A percentile compares a stretch with the other conserved stretches of the same genome.
Evolutionary conservation across 2,329 filamentous ascomycete species (phyloP).

Genomic region (Fusarium stilboides): DNA sequence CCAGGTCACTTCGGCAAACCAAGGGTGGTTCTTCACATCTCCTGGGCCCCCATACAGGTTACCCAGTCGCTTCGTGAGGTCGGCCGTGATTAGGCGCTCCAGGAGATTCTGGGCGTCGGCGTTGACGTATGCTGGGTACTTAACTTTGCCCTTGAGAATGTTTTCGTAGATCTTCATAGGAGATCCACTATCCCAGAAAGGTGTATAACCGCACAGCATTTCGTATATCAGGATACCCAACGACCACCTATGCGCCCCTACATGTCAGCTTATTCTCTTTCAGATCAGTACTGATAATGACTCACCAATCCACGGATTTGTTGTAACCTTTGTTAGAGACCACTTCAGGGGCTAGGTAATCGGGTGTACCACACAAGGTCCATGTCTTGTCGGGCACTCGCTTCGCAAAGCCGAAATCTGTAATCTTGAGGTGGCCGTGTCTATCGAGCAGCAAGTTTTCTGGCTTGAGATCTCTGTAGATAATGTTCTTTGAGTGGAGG

Average conservation of each 20-base stretch:
- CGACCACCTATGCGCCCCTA: constrained; percentile 84
- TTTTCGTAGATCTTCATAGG: constrained; percentile 99
- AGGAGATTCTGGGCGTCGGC: constrained; percentile 94
- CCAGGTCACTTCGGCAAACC: constrained; percentile 99
- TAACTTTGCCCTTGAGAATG: constrained; percentile 94
- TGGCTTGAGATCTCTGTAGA: constrained; percentile 97
- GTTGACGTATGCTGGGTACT: constrained; percentile 97
- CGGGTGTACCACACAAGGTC: constrained; percentile 97
- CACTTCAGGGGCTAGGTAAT: constrained; percentile 97
- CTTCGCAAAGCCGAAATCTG: constrained; percentile 98
- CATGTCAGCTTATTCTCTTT: constrained; percentile 19
- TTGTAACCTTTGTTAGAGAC: constrained; percentile 99
- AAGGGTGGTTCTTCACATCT: constrained; percentile 95
- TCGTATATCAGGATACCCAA: constrained; percentile 98
- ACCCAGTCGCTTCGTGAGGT: constrained; percentile 93
- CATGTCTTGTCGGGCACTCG: constrained; percentile 98
- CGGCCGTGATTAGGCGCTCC: constrained; percentile 91
- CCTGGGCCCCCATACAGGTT: constrained; percentile 92
- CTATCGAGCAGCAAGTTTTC: constrained; percentile 93
- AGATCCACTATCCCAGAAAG: constrained; percentile 98
- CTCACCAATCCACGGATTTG: constrained; percentile 98
- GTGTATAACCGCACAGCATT: constrained; percentile 99
- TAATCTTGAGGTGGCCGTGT: constrained; percentile 96
- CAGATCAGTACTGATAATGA: constrained; percentile 30
- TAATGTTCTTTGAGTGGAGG: constrained; percentile 93